phyloP scores from a whole-genome alignment of 2,329 filamentous ascomycete genomes.

The Diaporthe citri region DNA sequence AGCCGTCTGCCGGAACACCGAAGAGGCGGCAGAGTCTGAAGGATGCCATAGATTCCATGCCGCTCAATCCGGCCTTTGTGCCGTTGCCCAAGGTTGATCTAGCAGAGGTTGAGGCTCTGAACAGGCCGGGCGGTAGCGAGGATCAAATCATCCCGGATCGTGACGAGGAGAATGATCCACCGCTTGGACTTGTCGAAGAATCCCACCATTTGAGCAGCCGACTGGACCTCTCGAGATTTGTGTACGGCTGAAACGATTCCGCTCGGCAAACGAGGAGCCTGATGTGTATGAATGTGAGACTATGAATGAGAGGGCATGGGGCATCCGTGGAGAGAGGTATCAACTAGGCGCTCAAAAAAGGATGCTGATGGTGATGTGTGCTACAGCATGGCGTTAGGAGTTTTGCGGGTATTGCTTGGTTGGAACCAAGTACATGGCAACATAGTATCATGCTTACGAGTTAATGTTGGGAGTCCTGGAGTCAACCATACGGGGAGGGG shows the following conservation, averaged over 20 bases:
- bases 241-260: constrained; percentile 50
- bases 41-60: constrained; percentile 51
- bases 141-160: constrained; percentile 68
- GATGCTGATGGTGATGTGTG: background rate
- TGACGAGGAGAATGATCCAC: constrained; percentile 58
- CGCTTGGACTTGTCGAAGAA: background rate
- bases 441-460: background rate
- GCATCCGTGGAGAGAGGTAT: background rate
- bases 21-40: constrained; percentile 43
- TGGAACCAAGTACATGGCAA: constrained; percentile 2
- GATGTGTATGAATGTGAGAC: background rate
- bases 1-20: constrained; percentile 42
- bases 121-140: constrained; percentile 64
- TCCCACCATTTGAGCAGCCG: constrained; percentile 42
- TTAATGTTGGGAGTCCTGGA: background rate
- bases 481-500: background rate
- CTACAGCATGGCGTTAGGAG: constrained; percentile 37
- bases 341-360: background rate
- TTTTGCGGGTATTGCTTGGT: constrained; percentile 20
- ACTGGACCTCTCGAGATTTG: constrained; percentile 63
- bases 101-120: constrained; percentile 65
- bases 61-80: constrained; percentile 67
- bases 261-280: background rate
- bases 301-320: background rate
- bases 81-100: constrained; percentile 68